Percentiles rank a stretch among this genome's conserved stretches.
phyloP scores from a whole-genome alignment of 1,139 yeast genomes.

The Nakaseomyces delphensis region DNA sequence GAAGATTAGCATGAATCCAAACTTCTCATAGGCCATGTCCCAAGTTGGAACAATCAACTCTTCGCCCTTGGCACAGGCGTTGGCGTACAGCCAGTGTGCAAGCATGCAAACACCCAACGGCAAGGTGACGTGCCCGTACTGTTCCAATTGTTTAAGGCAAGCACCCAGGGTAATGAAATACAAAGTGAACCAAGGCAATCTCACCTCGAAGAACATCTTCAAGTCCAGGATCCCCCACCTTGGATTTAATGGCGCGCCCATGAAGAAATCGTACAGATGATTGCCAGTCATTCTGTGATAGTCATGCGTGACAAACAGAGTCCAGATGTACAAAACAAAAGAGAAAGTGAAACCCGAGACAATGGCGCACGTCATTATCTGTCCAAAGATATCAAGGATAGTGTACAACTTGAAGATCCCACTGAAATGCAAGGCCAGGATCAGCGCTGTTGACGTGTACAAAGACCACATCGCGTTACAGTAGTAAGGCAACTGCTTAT shows the following conservation, averaged over 20 bases:
- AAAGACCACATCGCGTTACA: conserved; percentile 88
- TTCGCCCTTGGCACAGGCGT: conserved; percentile 96
- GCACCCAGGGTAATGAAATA: conserved; percentile 71
- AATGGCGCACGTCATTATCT: conserved; percentile 88
- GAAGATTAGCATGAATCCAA: conserved; percentile 94
- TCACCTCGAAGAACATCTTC: conserved; percentile 94
- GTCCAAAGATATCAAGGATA: conserved; percentile 74
- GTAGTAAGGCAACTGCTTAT: conserved; percentile 76
- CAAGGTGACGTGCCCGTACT: conserved; percentile 68
- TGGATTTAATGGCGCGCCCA: conserved; percentile 97
- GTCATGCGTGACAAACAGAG: conserved; percentile 57
- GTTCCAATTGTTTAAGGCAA: conserved; percentile 68
- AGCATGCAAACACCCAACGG: conserved; percentile 66
- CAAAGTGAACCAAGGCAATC: conserved; percentile 92
- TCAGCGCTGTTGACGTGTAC: conserved; percentile 55
- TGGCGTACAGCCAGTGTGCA: conserved; percentile 92
- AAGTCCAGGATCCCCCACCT: conserved; percentile 85
- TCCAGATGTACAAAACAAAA: conserved; percentile 51
- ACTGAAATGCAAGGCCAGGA: conserved; percentile 57
- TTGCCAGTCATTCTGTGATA: conserved; percentile 89
- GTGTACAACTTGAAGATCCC: conserved; percentile 67
- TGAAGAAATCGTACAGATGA: conserved; percentile 79
- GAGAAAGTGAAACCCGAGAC: conserved; percentile 64
- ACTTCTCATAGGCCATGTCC: conserved; percentile 99
- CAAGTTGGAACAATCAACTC: conserved; percentile 95